These are phyloP conservation scores for Leccinum pachyderme DNA, from an alignment of 1,284 basidiomycete genomes.

Conservation along the genomic window DNA sequence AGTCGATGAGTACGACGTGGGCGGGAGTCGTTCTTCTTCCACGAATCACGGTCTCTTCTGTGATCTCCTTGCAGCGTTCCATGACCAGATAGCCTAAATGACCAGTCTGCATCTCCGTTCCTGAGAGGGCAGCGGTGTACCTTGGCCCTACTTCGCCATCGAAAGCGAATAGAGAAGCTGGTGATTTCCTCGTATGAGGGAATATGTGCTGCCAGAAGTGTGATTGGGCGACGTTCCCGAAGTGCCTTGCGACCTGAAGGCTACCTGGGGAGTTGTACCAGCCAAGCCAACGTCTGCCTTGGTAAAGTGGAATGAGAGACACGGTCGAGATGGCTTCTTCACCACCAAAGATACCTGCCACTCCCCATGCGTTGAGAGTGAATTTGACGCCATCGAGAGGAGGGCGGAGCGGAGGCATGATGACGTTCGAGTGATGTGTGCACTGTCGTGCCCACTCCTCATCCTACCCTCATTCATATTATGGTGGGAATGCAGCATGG, in stretches of 20 bases:
- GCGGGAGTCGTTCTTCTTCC: conserved; percentile 20
- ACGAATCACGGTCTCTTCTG: neutral
- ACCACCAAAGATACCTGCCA: conserved; percentile 34
- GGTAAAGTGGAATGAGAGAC: conserved; percentile 28
- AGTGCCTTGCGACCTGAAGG: conserved; percentile 28
- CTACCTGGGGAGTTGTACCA: conserved; percentile 37
- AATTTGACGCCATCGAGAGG: conserved; percentile 15
- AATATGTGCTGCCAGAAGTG: conserved; percentile 28
- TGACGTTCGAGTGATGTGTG: neutral
- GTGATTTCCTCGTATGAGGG: conserved; percentile 20
- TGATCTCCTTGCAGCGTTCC: conserved; percentile 19
- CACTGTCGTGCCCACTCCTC: neutral
- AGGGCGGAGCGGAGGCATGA: conserved; percentile 19
- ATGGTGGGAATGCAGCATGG: neutral
- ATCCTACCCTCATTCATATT: neutral
- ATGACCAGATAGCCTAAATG: conserved; percentile 28
- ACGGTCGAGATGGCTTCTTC: conserved; percentile 34
- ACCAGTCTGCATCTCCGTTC: conserved; percentile 28
- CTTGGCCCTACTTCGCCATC: conserved; percentile 29
- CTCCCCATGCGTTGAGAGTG: conserved; percentile 25
- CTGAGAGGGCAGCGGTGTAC: conserved; percentile 27
- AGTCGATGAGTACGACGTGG: conserved; percentile 20
- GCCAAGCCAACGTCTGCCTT: conserved; percentile 33
- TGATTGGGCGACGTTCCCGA: conserved; percentile 26
- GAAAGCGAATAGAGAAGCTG: conserved; percentile 24